Percentiles rank a stretch among this genome's conserved stretches.
These are phyloP conservation scores for Backusella tuberculispora DNA, from an alignment of 192 early-diverging fungal genomes.

Conservation along the genomic window DNA sequence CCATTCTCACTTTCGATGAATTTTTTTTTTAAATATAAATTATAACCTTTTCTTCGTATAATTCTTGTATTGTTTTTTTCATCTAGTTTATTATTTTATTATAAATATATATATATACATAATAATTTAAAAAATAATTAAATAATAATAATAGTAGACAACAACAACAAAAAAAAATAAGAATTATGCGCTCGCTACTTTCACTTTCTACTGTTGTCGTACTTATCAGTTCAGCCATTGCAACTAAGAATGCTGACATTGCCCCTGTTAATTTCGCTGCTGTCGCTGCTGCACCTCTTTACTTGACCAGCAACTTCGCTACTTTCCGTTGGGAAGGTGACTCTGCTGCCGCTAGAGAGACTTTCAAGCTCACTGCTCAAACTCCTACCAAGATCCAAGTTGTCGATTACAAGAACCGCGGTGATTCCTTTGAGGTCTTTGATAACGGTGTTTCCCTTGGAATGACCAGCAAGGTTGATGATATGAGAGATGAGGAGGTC, in stretches of 20 bases:
- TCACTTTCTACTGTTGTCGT: slow-evolving; percentile 23
- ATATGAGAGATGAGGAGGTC: slow-evolving; percentile 20
- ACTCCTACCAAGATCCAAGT: slow-evolving; percentile 31
- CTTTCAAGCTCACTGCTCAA: slow-evolving; percentile 25
- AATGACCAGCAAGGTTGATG: slow-evolving; percentile 20
- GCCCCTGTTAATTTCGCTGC: slow-evolving; percentile 11
- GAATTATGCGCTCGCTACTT: slow-evolving; percentile 18
- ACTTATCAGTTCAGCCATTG: background rate
- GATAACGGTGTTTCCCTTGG: slow-evolving; percentile 37
- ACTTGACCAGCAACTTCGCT: slow-evolving; percentile 24
- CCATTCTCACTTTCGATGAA: background rate
- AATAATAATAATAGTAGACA: background rate
- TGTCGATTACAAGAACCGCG: slow-evolving; percentile 39
- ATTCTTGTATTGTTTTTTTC: background rate
- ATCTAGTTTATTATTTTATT: slow-evolving; percentile 7
- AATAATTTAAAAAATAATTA: background rate
- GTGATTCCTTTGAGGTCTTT: slow-evolving; percentile 38
- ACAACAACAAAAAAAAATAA: background rate
- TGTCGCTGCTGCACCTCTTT: background rate
- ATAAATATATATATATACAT: background rate
- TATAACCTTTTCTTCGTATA: background rate
- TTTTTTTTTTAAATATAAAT: background rate
- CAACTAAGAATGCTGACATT: background rate
- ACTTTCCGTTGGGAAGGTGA: slow-evolving; percentile 38
- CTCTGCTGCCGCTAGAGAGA: slow-evolving; percentile 22